Percentiles rank a stretch among this genome's conserved stretches.
phyloP scores from a whole-genome alignment of 2,329 filamentous ascomycete species.

The Sclerotinia minor region DNA sequence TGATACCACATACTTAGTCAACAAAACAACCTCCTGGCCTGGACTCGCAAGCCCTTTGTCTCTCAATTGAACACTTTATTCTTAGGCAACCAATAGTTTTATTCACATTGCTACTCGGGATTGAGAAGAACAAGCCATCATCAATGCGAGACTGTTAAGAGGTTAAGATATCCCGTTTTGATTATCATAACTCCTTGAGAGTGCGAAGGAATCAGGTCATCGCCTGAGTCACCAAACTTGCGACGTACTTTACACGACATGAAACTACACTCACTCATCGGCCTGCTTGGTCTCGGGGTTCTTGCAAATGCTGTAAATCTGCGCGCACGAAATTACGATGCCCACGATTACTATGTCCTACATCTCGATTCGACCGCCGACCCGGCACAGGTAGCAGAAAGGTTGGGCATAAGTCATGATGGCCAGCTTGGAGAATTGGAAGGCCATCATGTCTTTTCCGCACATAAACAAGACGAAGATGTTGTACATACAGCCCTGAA shows the following conservation, averaged over 20 bases:
- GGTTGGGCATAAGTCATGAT: conserved; percentile 76
- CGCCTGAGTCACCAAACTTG: conserved; percentile 7
- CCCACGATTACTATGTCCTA: conserved; percentile 90
- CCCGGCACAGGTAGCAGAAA: conserved; percentile 68
- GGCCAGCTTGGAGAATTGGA: conserved; percentile 75
- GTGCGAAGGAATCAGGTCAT: neutral
- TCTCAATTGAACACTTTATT: conserved; percentile 11
- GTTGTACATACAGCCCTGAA: conserved; percentile 56
- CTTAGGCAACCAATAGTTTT: conserved; percentile 5
- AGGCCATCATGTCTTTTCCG: conserved; percentile 82
- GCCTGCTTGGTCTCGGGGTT: conserved; percentile 55
- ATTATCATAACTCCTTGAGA: neutral
- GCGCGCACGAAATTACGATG: conserved; percentile 68
- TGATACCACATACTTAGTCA: conserved; percentile 20
- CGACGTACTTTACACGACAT: conserved; percentile 30
- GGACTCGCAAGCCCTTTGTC: conserved; percentile 20
- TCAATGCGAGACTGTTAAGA: conserved; percentile 34
- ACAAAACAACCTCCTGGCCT: neutral
- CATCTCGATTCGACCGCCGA: conserved; percentile 69
- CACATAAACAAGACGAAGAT: conserved; percentile 61
- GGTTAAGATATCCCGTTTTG: conserved; percentile 21
- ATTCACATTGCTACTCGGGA: neutral
- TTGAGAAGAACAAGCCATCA: neutral
- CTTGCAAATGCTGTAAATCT: conserved; percentile 49
- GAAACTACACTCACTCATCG: conserved; percentile 50